Evolutionary conservation across 2,329 filamentous ascomycete genomes (phyloP).

Genomic region (Cladorrhinum sp.): DNA sequence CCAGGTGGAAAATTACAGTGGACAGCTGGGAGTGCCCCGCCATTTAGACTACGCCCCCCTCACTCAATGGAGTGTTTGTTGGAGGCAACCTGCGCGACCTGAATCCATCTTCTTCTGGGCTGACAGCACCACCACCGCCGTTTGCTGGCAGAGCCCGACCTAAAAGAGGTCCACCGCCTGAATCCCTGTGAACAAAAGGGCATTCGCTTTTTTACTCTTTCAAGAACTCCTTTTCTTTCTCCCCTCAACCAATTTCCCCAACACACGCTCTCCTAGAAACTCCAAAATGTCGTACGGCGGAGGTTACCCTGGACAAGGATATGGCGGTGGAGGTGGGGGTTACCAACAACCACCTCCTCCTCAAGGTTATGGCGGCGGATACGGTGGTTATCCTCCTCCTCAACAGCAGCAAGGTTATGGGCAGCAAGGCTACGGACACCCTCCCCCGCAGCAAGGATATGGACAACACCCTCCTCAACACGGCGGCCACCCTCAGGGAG

Average conservation of each 20-base stretch:
- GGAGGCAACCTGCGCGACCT: neutral
- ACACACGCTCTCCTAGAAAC: neutral
- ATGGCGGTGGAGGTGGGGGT: conserved; percentile 16
- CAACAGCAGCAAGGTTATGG: neutral
- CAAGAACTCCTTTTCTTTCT: neutral
- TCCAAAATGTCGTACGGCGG: conserved; percentile 24
- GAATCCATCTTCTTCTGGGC: neutral
- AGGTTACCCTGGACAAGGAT: conserved; percentile 25
- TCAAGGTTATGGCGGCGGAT: conserved; percentile 12
- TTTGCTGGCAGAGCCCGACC: neutral
- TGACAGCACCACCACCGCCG: neutral
- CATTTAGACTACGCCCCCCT: neutral
- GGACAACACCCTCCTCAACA: conserved; percentile 13
- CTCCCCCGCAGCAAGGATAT: conserved; percentile 18
- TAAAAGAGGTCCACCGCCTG: neutral
- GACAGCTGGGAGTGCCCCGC: neutral
- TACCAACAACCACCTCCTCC: conserved; percentile 1
- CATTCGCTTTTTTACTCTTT: neutral
- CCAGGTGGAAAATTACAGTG: neutral
- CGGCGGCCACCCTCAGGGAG: conserved; percentile 17
- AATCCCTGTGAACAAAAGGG: neutral
- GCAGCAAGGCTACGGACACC: conserved; percentile 22
- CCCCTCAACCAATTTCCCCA: neutral
- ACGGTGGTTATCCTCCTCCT: conserved; percentile 19
- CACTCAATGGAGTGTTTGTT: neutral